Base-by-base conservation (phyloP, 116 monocot genomes). In the Papilionanthe hybrid region DNA sequence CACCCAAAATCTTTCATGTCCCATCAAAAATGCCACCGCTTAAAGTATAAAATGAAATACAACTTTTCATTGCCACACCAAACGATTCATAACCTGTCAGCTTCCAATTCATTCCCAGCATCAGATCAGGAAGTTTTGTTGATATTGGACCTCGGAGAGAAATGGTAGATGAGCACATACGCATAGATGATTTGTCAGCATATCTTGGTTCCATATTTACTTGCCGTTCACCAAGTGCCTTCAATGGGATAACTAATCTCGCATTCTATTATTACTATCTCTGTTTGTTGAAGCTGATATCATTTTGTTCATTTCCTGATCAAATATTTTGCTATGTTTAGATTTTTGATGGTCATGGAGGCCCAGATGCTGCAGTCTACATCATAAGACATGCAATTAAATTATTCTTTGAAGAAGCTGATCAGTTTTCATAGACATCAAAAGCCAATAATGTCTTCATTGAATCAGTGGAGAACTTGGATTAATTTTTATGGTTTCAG, bases 321-420 rank as follows among this genome's bases (percentile, higher is more conserved):
- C 69, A 23, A 56, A 48, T 18, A 29, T 63, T 42, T 68, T 44
- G 20, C 42, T 80, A 19, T 66, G 18, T 65, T 15, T 76, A 93
- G 93, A 75, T 93, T 6, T 93, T 93, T 77, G 93, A 93, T 86
- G 93, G 93, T 0, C 94, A 94, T 85, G 94, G 91, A 4, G 94
- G 94, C 25, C 78, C 89, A 13, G 89, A 94, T 82, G 94, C 89
- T 44, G 94, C 94, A 49, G 81, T 85, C 37, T 94, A 88, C 57
- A 71, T 89, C 20, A 88, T 77, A 77, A 86, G 76, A 63, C 84
- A 94, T 78, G 91, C 85, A 3, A 78, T 86, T 42, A 86, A 81
- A 74, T 55, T 94, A 32, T 86, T 94, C 78, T 91, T 94, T 77
- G 91, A 94, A 72, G 85, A 91, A 68, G 58, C 80, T 19, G 86